These are phyloP conservation scores for Moesziomyces globuligerus DNA, from an alignment of 1,284 basidiomycete species.

Conservation along the genomic window DNA sequence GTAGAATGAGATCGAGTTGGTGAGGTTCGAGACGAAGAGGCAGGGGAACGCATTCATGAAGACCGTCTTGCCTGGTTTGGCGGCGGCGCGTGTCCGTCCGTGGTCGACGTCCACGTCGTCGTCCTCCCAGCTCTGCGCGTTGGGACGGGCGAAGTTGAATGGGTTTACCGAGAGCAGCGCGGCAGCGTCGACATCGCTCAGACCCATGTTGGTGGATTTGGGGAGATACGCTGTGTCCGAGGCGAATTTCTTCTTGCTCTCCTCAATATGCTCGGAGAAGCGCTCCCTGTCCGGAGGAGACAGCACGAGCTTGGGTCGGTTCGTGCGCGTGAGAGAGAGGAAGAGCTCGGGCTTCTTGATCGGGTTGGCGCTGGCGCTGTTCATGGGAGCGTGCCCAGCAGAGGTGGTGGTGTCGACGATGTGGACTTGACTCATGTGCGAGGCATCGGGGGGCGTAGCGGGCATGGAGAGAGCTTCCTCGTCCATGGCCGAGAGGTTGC, in stretches of 20 bases:
- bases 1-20: conserved; percentile 41
- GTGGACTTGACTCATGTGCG: conserved; percentile 7
- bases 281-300: conserved; percentile 23
- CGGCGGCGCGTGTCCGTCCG: conserved; percentile 6
- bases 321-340: conserved; percentile 15
- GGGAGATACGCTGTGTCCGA: conserved; percentile 43
- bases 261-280: conserved; percentile 33
- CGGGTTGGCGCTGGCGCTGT: neutral
- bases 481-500: conserved; percentile 23
- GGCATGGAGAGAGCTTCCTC: conserved; percentile 39
- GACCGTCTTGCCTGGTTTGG: conserved; percentile 20
- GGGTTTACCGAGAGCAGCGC: conserved; percentile 41
- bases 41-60: conserved; percentile 42
- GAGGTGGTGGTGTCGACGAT: conserved; percentile 7
- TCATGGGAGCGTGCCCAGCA: conserved; percentile 10
- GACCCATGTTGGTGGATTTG: conserved; percentile 53
- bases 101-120: conserved; percentile 46
- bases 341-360: conserved; percentile 26
- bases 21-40: conserved; percentile 41
- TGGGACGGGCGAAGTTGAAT: conserved; percentile 30
- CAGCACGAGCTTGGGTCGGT: conserved; percentile 28
- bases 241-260: conserved; percentile 41
- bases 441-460: conserved; percentile 34
- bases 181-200: conserved; percentile 40
- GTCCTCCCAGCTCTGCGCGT: conserved; percentile 35